Evolutionary conservation across 169 alveolate species (phyloP).

Genomic region (Cardiosporidium cionae): DNA sequence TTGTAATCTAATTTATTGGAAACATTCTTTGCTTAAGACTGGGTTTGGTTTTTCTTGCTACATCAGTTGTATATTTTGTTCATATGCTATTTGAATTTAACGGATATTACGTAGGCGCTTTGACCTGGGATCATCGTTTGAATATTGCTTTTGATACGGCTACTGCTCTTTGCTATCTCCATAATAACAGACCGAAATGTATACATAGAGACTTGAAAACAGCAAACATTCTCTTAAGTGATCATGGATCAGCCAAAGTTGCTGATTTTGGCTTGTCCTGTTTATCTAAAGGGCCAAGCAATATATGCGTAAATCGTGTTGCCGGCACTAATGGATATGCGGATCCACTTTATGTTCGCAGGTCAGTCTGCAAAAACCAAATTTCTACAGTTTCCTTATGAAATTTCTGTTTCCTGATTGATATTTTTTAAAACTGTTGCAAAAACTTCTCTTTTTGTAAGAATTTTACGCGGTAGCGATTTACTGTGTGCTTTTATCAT

Average conservation of each 20-base stretch:
- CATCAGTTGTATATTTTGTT: conserved; percentile 1
- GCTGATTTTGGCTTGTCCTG: conserved; percentile 62
- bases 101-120: too few species aligned
- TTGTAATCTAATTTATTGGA: background rate
- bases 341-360: background rate
- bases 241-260: conserved; percentile 51
- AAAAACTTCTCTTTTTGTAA: too few species aligned
- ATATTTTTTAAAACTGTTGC: too few species aligned
- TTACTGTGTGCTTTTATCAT: background rate
- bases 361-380: background rate
- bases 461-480: too few species aligned
- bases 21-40: background rate
- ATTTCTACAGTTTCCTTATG: too few species aligned
- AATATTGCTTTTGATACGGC: background rate
- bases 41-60: background rate
- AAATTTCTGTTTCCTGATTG: too few species aligned
- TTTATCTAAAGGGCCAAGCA: conserved; percentile 1
- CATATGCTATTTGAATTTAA: too few species aligned
- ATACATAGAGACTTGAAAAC: conserved; percentile 63
- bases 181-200: background rate
- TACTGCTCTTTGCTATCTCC: background rate
- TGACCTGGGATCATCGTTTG: conserved; percentile 4
- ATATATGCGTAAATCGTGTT: background rate
- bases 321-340: conserved; percentile 3
- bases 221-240: conserved; percentile 52